Percentiles rank a stretch among this genome's conserved stretches.
phyloP scores from a whole-genome alignment of 164 flowering plant species.

The Houttuynia cordata region DNA sequence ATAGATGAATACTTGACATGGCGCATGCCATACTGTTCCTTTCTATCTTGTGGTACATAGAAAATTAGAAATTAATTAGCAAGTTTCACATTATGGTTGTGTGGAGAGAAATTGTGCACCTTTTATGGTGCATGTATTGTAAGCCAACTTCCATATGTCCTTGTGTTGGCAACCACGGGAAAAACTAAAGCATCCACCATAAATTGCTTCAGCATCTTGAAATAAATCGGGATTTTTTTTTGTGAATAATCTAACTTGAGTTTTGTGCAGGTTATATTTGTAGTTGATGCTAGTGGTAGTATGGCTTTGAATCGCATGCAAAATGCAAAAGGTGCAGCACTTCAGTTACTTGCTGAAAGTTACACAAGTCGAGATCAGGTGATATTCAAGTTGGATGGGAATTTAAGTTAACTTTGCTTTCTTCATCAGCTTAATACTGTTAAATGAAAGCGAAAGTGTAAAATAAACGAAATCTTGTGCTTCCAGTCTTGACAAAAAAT shows the following conservation, averaged over 20 bases:
- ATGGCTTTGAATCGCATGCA: slow-evolving; percentile 99
- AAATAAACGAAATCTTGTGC: background rate
- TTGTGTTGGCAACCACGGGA: no score
- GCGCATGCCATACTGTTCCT: no score
- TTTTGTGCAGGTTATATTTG: slow-evolving; percentile 80
- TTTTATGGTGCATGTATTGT: no score
- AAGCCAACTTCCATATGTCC: no score
- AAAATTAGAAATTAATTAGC: no score
- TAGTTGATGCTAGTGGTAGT: slow-evolving; percentile 99
- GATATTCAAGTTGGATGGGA: background rate
- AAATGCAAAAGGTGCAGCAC: slow-evolving; percentile 99
- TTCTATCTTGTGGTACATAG: no score
- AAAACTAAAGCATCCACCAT: no score
- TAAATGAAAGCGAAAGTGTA: background rate
- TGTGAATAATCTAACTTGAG: background rate
- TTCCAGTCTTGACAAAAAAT: background rate
- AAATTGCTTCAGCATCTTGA: background rate
- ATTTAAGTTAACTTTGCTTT: background rate
- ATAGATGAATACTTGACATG: no score
- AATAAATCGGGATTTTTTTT: background rate
- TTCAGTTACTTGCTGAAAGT: slow-evolving; percentile 86
- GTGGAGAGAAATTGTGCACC: no score
- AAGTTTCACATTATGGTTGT: no score
- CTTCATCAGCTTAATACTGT: background rate
- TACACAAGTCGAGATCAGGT: slow-evolving; percentile 99